A percentile compares a stretch with the other conserved stretches of the same genome.
Conservation (phyloP, 768 basidiomycete species). For the Cyclocybe cylindracea region DNA sequence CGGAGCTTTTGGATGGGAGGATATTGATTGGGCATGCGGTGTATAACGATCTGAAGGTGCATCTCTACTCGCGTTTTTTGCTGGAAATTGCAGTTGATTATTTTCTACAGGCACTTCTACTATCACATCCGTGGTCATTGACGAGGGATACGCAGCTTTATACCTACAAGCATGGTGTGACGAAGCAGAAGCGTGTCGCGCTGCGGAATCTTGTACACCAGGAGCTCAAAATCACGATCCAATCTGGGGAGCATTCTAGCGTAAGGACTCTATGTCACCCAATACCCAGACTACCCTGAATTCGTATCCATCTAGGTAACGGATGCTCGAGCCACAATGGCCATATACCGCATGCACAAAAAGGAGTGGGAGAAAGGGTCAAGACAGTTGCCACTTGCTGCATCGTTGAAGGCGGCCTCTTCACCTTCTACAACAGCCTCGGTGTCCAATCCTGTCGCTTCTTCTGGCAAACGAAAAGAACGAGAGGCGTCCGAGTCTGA, state of each 20-base stretch:
- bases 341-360: conserved; percentile 81
- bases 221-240: conserved; percentile 79
- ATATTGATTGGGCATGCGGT: conserved; percentile 91
- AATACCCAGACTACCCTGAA: neutral
- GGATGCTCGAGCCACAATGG: conserved; percentile 96
- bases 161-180: conserved; percentile 58
- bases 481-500: conserved; percentile 11
- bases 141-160: conserved; percentile 73
- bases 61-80: neutral
- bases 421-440: neutral
- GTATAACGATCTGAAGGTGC: conserved; percentile 85
- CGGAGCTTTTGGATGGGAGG: conserved; percentile 73
- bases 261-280: conserved; percentile 44
- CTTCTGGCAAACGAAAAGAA: conserved; percentile 10
- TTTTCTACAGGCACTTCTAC: conserved; percentile 54
- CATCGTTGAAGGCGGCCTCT: conserved; percentile 21
- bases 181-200: conserved; percentile 67
- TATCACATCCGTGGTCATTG: conserved; percentile 66
- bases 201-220: conserved; percentile 79
- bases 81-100: neutral
- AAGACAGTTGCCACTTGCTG: too few species aligned
- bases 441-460: neutral
- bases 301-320: conserved; percentile 57
- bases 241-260: conserved; percentile 88
- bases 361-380: conserved; percentile 74